Evolutionary conservation across 2,329 filamentous ascomycete species (phyloP).

Genomic region (Trichophyton mentagrophytes): DNA sequence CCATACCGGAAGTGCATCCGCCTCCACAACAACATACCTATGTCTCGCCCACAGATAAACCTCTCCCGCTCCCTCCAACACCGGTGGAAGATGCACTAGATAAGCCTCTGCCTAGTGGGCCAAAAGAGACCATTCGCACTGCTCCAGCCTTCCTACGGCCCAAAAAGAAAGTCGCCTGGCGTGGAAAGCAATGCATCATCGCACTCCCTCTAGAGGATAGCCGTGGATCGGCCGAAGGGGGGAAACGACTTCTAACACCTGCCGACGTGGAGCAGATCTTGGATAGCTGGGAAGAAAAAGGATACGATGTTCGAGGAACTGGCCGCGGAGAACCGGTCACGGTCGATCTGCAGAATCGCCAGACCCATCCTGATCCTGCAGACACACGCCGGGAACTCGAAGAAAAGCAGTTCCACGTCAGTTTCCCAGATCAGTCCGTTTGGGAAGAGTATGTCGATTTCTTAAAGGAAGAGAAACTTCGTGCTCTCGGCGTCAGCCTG

Average conservation of each 20-base stretch:
- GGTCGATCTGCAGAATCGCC: constrained; percentile 27
- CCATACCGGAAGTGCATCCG: neutral
- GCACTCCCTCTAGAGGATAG: constrained; percentile 55
- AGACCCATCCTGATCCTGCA: constrained; percentile 30
- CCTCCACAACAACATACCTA: constrained; percentile 2
- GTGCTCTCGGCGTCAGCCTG: constrained; percentile 75
- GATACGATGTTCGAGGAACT: constrained; percentile 33
- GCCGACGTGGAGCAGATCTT: constrained; percentile 29
- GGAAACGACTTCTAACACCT: constrained; percentile 26
- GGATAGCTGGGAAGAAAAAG: constrained; percentile 31
- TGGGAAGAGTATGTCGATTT: constrained; percentile 72
- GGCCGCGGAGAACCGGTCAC: constrained; percentile 20
- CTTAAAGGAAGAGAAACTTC: constrained; percentile 80
- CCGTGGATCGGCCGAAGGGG: constrained; percentile 40
- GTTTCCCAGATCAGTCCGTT: constrained; percentile 37
- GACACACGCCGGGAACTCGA: constrained; percentile 27
- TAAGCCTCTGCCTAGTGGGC: constrained; percentile 7
- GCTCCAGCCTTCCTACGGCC: constrained; percentile 22
- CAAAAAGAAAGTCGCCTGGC: constrained; percentile 66
- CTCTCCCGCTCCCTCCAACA: constrained; percentile 11
- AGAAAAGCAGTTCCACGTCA: constrained; percentile 24
- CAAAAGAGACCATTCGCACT: constrained; percentile 13
- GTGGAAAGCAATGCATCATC: constrained; percentile 60
- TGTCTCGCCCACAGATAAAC: constrained; percentile 10
- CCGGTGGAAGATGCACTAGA: constrained; percentile 6